A percentile compares a stretch with the other conserved stretches of the same genome.
These are phyloP conservation scores for Pistacia integerrima DNA, from an alignment of 345 rosid genomes.

Conservation along the genomic window DNA sequence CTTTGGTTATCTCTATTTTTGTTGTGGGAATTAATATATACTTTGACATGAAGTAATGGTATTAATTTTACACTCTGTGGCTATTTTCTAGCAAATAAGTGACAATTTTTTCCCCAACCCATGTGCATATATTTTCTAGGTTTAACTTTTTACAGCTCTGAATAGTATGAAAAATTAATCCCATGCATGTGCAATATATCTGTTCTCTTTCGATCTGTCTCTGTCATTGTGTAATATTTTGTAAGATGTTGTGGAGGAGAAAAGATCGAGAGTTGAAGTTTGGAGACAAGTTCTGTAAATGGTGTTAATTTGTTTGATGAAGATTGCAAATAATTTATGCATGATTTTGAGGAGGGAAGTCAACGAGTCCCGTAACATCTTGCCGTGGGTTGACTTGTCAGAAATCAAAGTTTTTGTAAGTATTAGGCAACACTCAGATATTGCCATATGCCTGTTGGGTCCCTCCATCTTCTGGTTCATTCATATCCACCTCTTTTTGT, in stretches of 20 bases:
- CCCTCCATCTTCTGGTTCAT: slow-evolving; percentile 5
- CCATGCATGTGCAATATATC: background rate
- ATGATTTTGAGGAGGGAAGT: slow-evolving; percentile 28
- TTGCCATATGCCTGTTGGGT: slow-evolving; percentile 12
- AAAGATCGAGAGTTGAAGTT: slow-evolving; percentile 1
- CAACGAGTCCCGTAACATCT: slow-evolving; percentile 37
- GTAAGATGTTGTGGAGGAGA: too few species aligned
- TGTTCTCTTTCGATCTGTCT: background rate
- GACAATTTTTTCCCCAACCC: slow-evolving; percentile 5
- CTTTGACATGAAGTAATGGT: background rate
- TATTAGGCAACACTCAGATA: slow-evolving; percentile 26
- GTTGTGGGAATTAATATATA: slow-evolving; percentile 4
- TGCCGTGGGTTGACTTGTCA: slow-evolving; percentile 42
- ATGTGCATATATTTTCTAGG: background rate
- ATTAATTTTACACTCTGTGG: background rate
- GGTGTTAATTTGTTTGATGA: slow-evolving; percentile 13
- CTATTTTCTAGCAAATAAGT: slow-evolving; percentile 5
- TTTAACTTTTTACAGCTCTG: background rate
- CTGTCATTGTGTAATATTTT: too few species aligned
- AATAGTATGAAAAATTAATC: background rate
- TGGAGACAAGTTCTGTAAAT: slow-evolving; percentile 22
- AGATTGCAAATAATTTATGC: too few species aligned
- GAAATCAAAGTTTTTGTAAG: slow-evolving; percentile 31
- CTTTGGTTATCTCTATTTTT: slow-evolving; percentile 14
- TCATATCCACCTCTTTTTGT: background rate